phyloP scores from a whole-genome alignment of 495 filamentous ascomycete genomes.

The Xylaria castorea region DNA sequence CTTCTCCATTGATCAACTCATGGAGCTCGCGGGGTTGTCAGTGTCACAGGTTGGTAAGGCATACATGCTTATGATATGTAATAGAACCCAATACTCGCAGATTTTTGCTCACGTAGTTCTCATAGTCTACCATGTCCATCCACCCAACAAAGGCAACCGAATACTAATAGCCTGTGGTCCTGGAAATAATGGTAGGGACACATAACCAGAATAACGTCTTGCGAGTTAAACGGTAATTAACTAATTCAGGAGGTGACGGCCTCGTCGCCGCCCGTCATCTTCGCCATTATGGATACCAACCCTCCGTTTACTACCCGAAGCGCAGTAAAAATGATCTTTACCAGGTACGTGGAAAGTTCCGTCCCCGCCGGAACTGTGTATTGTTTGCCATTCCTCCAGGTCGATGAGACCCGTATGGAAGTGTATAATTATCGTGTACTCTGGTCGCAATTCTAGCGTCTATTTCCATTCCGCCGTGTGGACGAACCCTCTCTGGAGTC shows the following conservation, averaged over 20 bases:
- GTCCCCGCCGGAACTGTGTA: not conserved
- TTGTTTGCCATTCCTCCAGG: not conserved
- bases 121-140: slow-evolving; percentile 83
- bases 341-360: slow-evolving; percentile 57
- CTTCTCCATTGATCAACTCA: slow-evolving; percentile 94
- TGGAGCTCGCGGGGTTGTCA: slow-evolving; percentile 93
- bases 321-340: slow-evolving; percentile 88
- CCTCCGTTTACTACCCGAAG: slow-evolving; percentile 93
- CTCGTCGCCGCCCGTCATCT: slow-evolving; percentile 94
- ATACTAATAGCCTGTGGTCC: slow-evolving; percentile 91
- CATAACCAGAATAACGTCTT: not conserved
- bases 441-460: not conserved
- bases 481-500: slow-evolving; percentile 1
- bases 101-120: slow-evolving; percentile 12
- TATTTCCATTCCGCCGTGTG: slow-evolving; percentile 12
- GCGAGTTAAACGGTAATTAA: slow-evolving; percentile 33
- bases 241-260: slow-evolving; percentile 78
- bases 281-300: slow-evolving; percentile 90
- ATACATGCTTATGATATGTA: not conserved
- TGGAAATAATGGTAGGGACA: slow-evolving; percentile 82
- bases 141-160: slow-evolving; percentile 70
- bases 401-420: not conserved
- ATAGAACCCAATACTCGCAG: not conserved
- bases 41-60: slow-evolving; percentile 86
- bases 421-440: not conserved